Conservation (phyloP, 495 filamentous ascomycete species). For the Annulohypoxylon stygium region DNA sequence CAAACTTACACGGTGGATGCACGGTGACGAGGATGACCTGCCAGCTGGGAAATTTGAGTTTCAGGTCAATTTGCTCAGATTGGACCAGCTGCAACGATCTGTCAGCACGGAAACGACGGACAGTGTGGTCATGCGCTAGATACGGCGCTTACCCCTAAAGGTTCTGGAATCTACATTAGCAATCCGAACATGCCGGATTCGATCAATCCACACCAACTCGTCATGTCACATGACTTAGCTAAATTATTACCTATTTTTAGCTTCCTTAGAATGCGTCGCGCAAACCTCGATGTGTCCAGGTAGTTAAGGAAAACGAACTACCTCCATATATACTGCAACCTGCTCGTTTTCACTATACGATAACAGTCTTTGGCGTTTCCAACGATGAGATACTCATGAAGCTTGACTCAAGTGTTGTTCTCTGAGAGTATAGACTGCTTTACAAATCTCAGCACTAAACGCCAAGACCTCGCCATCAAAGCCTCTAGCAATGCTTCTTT, state of each 20-base stretch:
- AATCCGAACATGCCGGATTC: constrained; percentile 28
- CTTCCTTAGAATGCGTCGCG: too few relatives aligned
- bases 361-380: too few relatives aligned
- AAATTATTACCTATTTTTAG: not conserved
- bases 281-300: too few relatives aligned
- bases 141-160: not conserved
- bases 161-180: constrained; percentile 33
- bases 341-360: too few relatives aligned
- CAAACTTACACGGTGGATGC: constrained; percentile 11
- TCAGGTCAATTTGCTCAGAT: not conserved
- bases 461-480: too few relatives aligned
- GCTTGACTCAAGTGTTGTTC: too few relatives aligned
- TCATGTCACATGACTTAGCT: constrained; percentile 37
- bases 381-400: too few relatives aligned
- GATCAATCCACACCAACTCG: constrained; percentile 8
- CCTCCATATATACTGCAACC: too few relatives aligned
- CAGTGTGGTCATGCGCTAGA: not conserved
- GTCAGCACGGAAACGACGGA: not conserved
- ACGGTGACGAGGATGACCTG: not conserved
- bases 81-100: constrained; percentile 1
- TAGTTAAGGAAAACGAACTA: too few relatives aligned
- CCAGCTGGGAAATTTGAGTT: constrained; percentile 20
- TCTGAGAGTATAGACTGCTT: too few relatives aligned
- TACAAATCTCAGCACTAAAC: too few relatives aligned
- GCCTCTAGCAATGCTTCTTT: too few relatives aligned